Conservation (phyloP, 1,284 basidiomycete genomes). For the Volvariella surrecta region DNA sequence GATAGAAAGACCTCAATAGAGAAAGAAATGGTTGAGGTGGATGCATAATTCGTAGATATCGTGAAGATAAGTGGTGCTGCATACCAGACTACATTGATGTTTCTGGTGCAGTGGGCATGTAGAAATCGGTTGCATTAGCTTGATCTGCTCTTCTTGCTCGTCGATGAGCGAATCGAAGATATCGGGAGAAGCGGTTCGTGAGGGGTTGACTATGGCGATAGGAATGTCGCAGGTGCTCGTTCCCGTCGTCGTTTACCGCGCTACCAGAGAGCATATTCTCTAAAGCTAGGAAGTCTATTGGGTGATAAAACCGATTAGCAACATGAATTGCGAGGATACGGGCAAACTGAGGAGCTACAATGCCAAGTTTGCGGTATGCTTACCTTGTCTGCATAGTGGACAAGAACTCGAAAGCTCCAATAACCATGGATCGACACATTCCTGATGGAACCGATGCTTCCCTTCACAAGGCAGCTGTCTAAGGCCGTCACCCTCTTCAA, state of each 20-base stretch:
- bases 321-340: not conserved
- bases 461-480: slow-evolving; percentile 86
- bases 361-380: slow-evolving; percentile 14
- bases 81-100: slow-evolving; percentile 16
- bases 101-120: slow-evolving; percentile 21
- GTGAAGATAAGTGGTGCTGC: slow-evolving; percentile 3
- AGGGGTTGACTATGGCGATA: slow-evolving; percentile 2
- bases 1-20: slow-evolving; percentile 1
- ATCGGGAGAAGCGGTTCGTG: slow-evolving; percentile 53
- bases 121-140: slow-evolving; percentile 21
- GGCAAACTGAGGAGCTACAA: not conserved
- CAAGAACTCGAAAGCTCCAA: slow-evolving; percentile 85
- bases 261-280: slow-evolving; percentile 36
- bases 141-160: slow-evolving; percentile 22
- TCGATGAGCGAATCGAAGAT: slow-evolving; percentile 55
- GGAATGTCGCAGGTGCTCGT: slow-evolving; percentile 4
- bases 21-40: slow-evolving; percentile 1
- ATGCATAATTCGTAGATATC: slow-evolving; percentile 1
- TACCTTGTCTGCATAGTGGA: slow-evolving; percentile 86
- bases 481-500: slow-evolving; percentile 87
- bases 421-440: slow-evolving; percentile 81
- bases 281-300: slow-evolving; percentile 38
- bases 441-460: slow-evolving; percentile 81
- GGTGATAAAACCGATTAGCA: slow-evolving; percentile 2
- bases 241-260: slow-evolving; percentile 18